Evolutionary conservation across 306 rosid species (phyloP).

Genomic region (Cicer cuneatum): DNA sequence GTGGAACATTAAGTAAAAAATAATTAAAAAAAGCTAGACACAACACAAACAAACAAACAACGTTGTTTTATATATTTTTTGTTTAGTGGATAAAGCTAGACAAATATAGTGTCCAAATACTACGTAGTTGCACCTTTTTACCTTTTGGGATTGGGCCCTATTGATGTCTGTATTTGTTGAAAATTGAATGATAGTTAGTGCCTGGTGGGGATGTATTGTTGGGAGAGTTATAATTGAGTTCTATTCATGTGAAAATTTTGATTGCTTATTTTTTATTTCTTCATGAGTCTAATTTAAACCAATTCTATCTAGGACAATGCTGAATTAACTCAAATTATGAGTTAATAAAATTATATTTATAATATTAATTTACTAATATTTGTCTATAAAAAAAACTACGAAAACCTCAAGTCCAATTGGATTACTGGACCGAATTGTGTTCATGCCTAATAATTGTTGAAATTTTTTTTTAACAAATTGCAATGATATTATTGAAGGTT

Average conservation of each 20-base stretch:
- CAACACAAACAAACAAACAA: background rate
- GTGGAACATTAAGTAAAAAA: constrained; percentile 24
- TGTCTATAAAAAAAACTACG: no score
- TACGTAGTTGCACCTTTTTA: constrained; percentile 34
- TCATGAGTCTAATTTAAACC: no score
- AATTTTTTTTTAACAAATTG: no score
- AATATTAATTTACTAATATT: background rate
- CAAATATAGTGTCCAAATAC: constrained; percentile 43
- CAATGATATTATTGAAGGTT: constrained; percentile 24
- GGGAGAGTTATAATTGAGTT: background rate
- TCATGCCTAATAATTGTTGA: background rate
- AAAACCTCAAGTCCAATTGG: no score
- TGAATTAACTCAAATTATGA: background rate
- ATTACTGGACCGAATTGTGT: background rate
- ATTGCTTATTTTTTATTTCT: no score
- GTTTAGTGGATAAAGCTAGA: constrained; percentile 35
- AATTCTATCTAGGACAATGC: no score
- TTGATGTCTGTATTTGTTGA: background rate
- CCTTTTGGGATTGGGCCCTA: constrained; percentile 7
- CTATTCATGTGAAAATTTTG: background rate
- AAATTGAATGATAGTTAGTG: constrained; percentile 16
- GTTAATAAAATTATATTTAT: background rate
- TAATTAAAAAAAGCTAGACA: constrained; percentile 23
- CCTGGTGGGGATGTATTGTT: background rate
- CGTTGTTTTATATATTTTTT: constrained; percentile 33